A percentile compares a stretch with the other conserved stretches of the same genome.
Conservation (phyloP, 2,329 filamentous ascomycete genomes). For the Diaporthe batatas region DNA sequence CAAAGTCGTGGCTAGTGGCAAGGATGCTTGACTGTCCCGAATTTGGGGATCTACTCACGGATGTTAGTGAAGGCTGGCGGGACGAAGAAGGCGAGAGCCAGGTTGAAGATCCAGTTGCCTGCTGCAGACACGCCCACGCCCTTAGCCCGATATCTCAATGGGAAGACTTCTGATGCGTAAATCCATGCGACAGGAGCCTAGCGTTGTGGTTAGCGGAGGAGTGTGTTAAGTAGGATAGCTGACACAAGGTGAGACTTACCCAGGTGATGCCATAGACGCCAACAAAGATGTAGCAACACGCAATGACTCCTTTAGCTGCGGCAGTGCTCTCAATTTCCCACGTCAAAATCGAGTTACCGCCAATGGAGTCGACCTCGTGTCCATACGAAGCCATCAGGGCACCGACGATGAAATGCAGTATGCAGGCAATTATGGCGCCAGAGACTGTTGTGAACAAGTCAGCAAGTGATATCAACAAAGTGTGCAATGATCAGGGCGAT, state of each 20-base stretch:
- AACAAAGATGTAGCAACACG: slow-evolving; percentile 61
- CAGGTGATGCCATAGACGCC: slow-evolving; percentile 54
- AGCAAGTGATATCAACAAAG: neutral
- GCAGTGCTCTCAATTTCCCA: slow-evolving; percentile 60
- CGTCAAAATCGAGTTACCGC: slow-evolving; percentile 59
- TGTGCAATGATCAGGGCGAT: neutral
- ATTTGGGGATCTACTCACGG: slow-evolving; percentile 29
- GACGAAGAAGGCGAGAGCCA: slow-evolving; percentile 63
- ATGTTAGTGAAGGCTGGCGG: slow-evolving; percentile 60
- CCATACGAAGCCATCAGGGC: slow-evolving; percentile 65
- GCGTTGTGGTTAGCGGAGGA: neutral
- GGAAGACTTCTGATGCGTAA: slow-evolving; percentile 55
- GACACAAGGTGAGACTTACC: slow-evolving; percentile 39
- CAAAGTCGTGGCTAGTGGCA: neutral
- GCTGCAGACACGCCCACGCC: slow-evolving; percentile 66
- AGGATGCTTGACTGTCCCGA: neutral
- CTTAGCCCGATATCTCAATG: slow-evolving; percentile 63
- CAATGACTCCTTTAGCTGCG: slow-evolving; percentile 62
- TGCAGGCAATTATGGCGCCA: slow-evolving; percentile 60
- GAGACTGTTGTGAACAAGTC: slow-evolving; percentile 46
- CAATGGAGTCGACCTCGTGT: slow-evolving; percentile 57
- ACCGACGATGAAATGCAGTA: slow-evolving; percentile 62
- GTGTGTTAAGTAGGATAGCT: neutral
- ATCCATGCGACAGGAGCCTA: slow-evolving; percentile 50
- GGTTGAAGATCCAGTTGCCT: slow-evolving; percentile 65